Conservation (phyloP, 495 filamentous ascomycete species). For the Tuber aestivum region DNA sequence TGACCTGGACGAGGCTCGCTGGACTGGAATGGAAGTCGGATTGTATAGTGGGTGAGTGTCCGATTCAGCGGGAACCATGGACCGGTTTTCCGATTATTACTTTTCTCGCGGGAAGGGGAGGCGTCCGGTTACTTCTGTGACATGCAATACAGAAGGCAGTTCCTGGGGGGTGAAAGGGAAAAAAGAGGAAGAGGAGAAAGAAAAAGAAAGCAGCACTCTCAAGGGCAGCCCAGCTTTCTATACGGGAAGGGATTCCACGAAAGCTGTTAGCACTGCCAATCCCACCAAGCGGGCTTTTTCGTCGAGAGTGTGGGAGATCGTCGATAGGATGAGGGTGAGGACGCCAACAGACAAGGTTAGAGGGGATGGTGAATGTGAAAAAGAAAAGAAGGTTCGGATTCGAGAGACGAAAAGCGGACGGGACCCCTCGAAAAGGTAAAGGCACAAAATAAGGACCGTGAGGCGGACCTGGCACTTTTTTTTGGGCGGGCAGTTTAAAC, state of each 20-base stretch:
- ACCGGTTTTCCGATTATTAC: constrained; percentile 6
- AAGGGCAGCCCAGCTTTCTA: background rate
- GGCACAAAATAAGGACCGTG: constrained; percentile 25
- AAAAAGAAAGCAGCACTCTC: background rate
- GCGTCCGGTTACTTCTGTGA: background rate
- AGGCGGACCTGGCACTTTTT: constrained; percentile 19
- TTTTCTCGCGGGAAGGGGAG: background rate
- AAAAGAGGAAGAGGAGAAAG: background rate
- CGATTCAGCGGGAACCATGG: constrained; percentile 22
- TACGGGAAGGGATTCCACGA: background rate
- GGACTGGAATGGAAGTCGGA: constrained; percentile 8
- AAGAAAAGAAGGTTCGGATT: constrained; percentile 26
- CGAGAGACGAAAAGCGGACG: constrained; percentile 32
- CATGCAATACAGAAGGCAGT: background rate
- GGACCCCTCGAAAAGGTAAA: constrained; percentile 23
- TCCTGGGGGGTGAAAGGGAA: background rate
- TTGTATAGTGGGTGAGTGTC: constrained; percentile 22
- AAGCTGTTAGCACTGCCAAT: constrained; percentile 16
- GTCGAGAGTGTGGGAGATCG: constrained; percentile 24
- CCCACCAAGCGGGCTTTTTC: constrained; percentile 13
- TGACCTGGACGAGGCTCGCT: constrained; percentile 9
- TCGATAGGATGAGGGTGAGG: constrained; percentile 9
- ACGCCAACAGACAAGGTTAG: background rate
- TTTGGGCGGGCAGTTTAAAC: constrained; percentile 24
- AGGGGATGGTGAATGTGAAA: constrained; percentile 5